phyloP scores from a whole-genome alignment of 768 basidiomycete species.

The Pisolithus albus region DNA sequence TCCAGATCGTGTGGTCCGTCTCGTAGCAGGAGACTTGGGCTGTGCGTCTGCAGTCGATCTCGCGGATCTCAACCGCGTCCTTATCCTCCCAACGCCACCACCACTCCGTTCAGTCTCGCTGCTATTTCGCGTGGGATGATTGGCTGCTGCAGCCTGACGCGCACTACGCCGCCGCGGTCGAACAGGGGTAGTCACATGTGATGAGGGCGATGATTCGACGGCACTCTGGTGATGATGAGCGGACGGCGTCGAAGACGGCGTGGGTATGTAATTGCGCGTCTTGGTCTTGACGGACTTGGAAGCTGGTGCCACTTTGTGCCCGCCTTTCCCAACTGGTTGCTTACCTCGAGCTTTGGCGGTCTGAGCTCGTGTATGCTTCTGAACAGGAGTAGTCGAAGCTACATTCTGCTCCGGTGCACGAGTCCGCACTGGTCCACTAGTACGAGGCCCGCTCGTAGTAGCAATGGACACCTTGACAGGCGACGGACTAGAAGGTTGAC shows the following conservation, averaged over 20 bases:
- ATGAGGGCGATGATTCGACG: constrained; percentile 4
- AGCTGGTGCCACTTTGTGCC: constrained; percentile 1
- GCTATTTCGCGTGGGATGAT: neutral
- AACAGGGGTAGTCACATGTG: constrained; percentile 12
- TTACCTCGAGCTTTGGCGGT: constrained; percentile 8
- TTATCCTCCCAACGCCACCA: constrained; percentile 12
- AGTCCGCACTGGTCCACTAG: neutral
- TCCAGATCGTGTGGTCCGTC: neutral
- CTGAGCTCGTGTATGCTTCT: constrained; percentile 1
- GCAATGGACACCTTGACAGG: constrained; percentile 22
- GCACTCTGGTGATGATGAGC: neutral
- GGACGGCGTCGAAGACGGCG: constrained; percentile 19
- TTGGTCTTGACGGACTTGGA: constrained; percentile 14
- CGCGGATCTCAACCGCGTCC: constrained; percentile 6
- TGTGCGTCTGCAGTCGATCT: neutral
- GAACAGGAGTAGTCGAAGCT: neutral
- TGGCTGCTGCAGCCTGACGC: constrained; percentile 18
- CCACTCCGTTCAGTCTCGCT: constrained; percentile 3
- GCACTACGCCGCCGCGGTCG: constrained; percentile 18
- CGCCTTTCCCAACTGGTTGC: neutral
- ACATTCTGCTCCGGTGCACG: neutral
- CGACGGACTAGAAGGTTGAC: constrained; percentile 24
- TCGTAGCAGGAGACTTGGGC: neutral
- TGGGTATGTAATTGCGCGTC: constrained; percentile 17
- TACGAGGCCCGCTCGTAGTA: constrained; percentile 1